Conservation (phyloP, 2,329 filamentous ascomycete species). For the Cladosporium sp. region DNA sequence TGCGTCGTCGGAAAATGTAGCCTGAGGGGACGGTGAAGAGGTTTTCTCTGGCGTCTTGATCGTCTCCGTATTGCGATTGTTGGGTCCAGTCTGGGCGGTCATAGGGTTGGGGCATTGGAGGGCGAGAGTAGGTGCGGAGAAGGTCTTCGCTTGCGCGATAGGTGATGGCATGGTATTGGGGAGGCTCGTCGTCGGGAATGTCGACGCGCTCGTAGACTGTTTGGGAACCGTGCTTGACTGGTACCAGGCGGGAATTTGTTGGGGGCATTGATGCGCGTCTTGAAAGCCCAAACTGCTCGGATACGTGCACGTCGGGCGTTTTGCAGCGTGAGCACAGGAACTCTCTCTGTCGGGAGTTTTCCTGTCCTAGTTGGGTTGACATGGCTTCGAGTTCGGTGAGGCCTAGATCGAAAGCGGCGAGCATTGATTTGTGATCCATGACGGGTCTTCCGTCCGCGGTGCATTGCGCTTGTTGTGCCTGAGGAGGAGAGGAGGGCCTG, state of each 20-base stretch:
- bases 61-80: conserved; percentile 19
- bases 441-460: conserved; percentile 10
- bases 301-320: not conserved
- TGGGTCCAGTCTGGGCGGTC: conserved; percentile 25
- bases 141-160: not conserved
- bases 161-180: conserved; percentile 9
- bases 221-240: conserved; percentile 10
- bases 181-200: conserved; percentile 1
- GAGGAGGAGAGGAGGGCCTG: not conserved
- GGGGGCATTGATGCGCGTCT: not conserved
- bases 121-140: not conserved
- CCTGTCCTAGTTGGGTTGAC: not conserved
- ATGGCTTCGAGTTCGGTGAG: conserved; percentile 10
- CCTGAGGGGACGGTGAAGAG: conserved; percentile 4
- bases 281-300: not conserved
- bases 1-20: conserved; percentile 10
- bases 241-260: not conserved
- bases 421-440: conserved; percentile 10
- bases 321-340: conserved; percentile 4
- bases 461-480: not conserved
- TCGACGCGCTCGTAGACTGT: conserved; percentile 12
- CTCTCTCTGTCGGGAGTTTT: conserved; percentile 1
- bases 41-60: not conserved
- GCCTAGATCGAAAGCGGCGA: conserved; percentile 8
- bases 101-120: conserved; percentile 8